Percentiles rank a stretch among this genome's conserved stretches.
Evolutionary conservation across 139 green algal genomes (phyloP).

Genomic region (Parachlorella kessleri): DNA sequence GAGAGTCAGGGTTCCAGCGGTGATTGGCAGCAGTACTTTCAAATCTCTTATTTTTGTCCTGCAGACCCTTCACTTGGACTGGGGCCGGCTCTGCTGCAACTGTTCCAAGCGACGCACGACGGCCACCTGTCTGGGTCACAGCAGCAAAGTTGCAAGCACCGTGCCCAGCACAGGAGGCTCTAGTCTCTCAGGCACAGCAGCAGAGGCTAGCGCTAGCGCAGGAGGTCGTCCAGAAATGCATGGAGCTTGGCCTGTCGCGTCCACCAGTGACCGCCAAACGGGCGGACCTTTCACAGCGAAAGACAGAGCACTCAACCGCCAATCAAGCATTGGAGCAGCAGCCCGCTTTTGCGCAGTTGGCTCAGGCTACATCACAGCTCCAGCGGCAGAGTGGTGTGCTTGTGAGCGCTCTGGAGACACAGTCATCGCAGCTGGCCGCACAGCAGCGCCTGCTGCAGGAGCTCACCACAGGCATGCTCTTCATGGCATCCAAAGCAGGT

Average conservation of each 20-base stretch:
- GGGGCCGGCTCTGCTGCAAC: not conserved
- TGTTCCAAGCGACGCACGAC: not conserved
- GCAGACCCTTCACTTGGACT: not conserved
- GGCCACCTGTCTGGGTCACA: too few relatives aligned
- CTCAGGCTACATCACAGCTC: not conserved
- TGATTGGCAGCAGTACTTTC: not conserved
- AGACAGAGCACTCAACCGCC: not conserved
- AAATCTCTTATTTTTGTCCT: not conserved
- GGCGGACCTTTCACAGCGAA: not conserved
- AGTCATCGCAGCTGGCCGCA: constrained; percentile 8
- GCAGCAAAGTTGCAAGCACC: too few relatives aligned
- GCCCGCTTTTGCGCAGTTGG: not conserved
- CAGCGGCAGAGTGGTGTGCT: constrained; percentile 1
- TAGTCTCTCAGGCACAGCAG: not conserved
- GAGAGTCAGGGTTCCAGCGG: not conserved
- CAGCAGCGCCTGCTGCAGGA: constrained; percentile 25
- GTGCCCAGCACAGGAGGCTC: too few relatives aligned
- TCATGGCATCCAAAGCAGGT: not conserved
- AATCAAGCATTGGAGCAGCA: not conserved
- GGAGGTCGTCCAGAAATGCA: too few relatives aligned
- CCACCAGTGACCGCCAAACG: too few relatives aligned
- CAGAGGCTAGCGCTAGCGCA: not conserved
- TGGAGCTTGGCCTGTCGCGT: too few relatives aligned
- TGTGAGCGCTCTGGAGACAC: not conserved
- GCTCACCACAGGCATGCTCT: constrained; percentile 17